Evolutionary conservation across 805 yeast genomes (phyloP).

Genomic region (Diddensiella santjacobensis): DNA sequence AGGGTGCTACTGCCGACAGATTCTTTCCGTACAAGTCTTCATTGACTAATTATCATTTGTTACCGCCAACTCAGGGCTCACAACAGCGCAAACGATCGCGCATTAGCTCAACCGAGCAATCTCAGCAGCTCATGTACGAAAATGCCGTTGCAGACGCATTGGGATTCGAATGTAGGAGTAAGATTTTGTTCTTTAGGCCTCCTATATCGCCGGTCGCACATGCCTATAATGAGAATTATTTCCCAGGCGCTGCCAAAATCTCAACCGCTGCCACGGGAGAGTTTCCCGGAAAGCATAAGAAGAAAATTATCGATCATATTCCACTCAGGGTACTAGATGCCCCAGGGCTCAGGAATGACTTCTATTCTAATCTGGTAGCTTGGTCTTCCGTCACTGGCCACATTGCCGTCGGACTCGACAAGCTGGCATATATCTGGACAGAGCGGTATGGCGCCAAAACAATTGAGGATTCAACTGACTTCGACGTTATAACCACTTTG

Average conservation of each 20-base stretch:
- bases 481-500: constrained; percentile 13
- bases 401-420: constrained; percentile 63
- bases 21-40: constrained; percentile 35
- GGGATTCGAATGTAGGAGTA: constrained; percentile 1
- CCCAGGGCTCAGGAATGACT: constrained; percentile 67
- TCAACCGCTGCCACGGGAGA: neutral
- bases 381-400: constrained; percentile 57
- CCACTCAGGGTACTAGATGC: constrained; percentile 44
- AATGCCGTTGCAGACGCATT: constrained; percentile 14
- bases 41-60: constrained; percentile 6
- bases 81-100: neutral
- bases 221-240: neutral
- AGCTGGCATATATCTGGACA: constrained; percentile 58
- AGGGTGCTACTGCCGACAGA: no score
- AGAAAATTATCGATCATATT: neutral
- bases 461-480: constrained; percentile 29
- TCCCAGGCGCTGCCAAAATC: no score
- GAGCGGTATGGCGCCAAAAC: constrained; percentile 44
- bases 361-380: constrained; percentile 65
- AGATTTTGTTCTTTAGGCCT: neutral
- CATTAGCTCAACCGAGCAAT: neutral
- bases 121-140: constrained; percentile 6
- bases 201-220: neutral
- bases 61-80: neutral
- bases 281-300: neutral